phyloP scores from a whole-genome alignment of 164 flowering plant genomes.

The Paratinospora sagittata region DNA sequence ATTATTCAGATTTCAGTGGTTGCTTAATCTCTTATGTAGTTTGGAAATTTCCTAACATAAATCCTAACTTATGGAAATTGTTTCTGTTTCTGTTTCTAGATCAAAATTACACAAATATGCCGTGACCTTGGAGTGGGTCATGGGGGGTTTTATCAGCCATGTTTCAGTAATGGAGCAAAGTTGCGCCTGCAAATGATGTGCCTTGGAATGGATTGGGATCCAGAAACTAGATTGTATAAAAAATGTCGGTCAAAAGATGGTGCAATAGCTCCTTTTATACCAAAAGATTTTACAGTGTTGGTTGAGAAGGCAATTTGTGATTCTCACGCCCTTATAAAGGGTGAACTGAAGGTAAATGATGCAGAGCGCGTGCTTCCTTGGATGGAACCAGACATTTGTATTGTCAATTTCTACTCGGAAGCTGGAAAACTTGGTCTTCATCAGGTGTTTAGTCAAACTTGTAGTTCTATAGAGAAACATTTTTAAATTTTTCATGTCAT shows the following conservation, averaged over 20 bases:
- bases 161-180: constrained; percentile 50
- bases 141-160: constrained; percentile 89
- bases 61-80: background rate
- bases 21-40: background rate
- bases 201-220: constrained; percentile 86
- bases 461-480: background rate
- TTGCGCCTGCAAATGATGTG: constrained; percentile 78
- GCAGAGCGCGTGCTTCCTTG: constrained; percentile 38
- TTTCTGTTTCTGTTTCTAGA: constrained; percentile 26
- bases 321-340: constrained; percentile 32
- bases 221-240: constrained; percentile 42
- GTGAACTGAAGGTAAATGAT: constrained; percentile 7
- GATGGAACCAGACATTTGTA: constrained; percentile 67
- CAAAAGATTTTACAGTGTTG: constrained; percentile 35
- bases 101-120: constrained; percentile 47
- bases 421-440: constrained; percentile 79
- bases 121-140: constrained; percentile 51
- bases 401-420: constrained; percentile 61
- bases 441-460: constrained; percentile 38
- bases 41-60: background rate
- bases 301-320: constrained; percentile 46
- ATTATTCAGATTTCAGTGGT: too few species aligned
- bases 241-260: constrained; percentile 41
- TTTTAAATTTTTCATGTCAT: background rate
- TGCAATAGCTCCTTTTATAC: constrained; percentile 55